phyloP scores from a whole-genome alignment of 352 stramenopile genomes.

The Globisporangium cylindrosporum region DNA sequence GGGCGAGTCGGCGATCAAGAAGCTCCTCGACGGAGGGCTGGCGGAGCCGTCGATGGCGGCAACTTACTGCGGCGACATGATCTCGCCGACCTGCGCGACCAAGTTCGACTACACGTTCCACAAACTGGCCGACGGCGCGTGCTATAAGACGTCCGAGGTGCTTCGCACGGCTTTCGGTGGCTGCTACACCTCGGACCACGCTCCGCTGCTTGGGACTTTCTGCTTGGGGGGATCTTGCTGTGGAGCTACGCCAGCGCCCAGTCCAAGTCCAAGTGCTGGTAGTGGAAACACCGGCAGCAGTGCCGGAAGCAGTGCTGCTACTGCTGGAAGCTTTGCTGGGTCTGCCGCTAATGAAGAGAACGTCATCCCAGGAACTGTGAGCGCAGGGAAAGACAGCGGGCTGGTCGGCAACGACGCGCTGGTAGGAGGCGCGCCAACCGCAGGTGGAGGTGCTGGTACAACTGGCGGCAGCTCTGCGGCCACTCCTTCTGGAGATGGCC shows the following conservation, averaged over 20 bases:
- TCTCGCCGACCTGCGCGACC: slow-evolving; percentile 46
- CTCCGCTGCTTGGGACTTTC: slow-evolving; percentile 50
- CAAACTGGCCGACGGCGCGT: slow-evolving; percentile 37
- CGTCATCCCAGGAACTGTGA: slow-evolving; percentile 11
- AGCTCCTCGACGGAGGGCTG: slow-evolving; percentile 44
- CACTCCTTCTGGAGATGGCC: neutral
- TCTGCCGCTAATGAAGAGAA: slow-evolving; percentile 16
- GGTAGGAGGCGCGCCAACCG: slow-evolving; percentile 12
- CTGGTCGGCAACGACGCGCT: neutral
- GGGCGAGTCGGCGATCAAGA: slow-evolving; percentile 60
- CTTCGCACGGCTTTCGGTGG: slow-evolving; percentile 58
- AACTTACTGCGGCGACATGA: slow-evolving; percentile 74
- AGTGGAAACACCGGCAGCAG: neutral
- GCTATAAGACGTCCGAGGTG: slow-evolving; percentile 48
- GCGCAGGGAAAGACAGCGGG: slow-evolving; percentile 1
- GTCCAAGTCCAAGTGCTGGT: neutral
- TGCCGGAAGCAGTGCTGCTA: neutral
- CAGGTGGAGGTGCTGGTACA: slow-evolving; percentile 20
- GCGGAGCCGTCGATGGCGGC: slow-evolving; percentile 37
- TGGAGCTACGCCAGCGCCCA: slow-evolving; percentile 19
- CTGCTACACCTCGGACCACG: slow-evolving; percentile 79
- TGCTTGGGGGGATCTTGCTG: slow-evolving; percentile 64
- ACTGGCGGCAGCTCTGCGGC: slow-evolving; percentile 13
- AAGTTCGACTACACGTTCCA: slow-evolving; percentile 74
- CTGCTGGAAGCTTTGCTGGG: neutral